phyloP scores from a whole-genome alignment of 805 yeast genomes.

The Cyberlindnera misumaiensis region DNA sequence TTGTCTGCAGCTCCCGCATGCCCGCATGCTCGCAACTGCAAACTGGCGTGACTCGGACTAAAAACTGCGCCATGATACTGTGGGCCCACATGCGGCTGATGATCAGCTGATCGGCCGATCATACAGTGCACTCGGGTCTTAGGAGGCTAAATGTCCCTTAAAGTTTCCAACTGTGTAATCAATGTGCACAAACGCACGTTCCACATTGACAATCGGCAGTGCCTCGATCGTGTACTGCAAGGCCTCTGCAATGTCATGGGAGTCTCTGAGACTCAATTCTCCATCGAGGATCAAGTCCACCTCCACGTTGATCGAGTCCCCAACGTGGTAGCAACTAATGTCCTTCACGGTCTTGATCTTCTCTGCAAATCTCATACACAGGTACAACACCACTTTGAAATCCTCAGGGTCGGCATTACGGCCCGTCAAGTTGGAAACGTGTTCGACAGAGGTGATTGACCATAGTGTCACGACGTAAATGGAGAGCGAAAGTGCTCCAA shows the following conservation, averaged over 20 bases:
- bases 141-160: slow-evolving; percentile 31
- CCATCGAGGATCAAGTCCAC: slow-evolving; percentile 60
- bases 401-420: slow-evolving; percentile 58
- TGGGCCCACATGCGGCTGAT: no score
- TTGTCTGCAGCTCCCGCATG: no score
- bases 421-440: slow-evolving; percentile 69
- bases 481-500: slow-evolving; percentile 63
- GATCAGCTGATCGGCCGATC: no score
- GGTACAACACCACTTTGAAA: slow-evolving; percentile 58
- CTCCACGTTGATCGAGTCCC: slow-evolving; percentile 70
- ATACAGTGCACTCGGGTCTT: no score
- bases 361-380: slow-evolving; percentile 63
- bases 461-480: slow-evolving; percentile 58
- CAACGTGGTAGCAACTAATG: slow-evolving; percentile 69
- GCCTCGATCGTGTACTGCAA: slow-evolving; percentile 76
- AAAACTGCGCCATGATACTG: no score
- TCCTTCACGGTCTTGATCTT: slow-evolving; percentile 58
- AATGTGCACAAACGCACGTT: slow-evolving; percentile 75
- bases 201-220: slow-evolving; percentile 66
- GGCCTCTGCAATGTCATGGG: slow-evolving; percentile 78
- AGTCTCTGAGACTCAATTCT: slow-evolving; percentile 49
- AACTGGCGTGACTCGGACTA: no score
- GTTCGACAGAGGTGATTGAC: slow-evolving; percentile 60
- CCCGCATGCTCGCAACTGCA: no score
- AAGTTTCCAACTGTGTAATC: slow-evolving; percentile 45